Conservation (phyloP, 2,329 filamentous ascomycete species). For the Colletotrichum truncatum region DNA sequence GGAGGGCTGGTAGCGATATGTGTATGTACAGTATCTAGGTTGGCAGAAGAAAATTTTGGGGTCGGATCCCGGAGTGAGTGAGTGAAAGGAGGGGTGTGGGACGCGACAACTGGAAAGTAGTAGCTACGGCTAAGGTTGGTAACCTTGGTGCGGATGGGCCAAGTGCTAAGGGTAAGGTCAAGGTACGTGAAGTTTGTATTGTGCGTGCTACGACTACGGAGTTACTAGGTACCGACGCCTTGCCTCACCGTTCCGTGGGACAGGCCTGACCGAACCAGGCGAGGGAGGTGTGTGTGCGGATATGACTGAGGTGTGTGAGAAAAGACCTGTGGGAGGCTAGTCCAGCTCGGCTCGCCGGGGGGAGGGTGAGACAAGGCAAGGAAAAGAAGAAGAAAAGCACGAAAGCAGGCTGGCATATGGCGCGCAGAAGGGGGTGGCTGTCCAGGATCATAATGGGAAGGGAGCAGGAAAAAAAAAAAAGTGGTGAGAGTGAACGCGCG, state of each 20-base stretch:
- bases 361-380: slow-evolving; percentile 23
- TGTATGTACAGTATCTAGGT: slow-evolving; percentile 24
- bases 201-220: slow-evolving; percentile 15
- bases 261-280: neutral
- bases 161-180: neutral
- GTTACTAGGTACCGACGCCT: slow-evolving; percentile 10
- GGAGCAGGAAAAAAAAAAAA: neutral
- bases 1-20: slow-evolving; percentile 33
- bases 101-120: slow-evolving; percentile 13
- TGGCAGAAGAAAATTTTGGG: slow-evolving; percentile 33
- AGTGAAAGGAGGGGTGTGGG: slow-evolving; percentile 24
- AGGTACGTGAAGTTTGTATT: slow-evolving; percentile 24
- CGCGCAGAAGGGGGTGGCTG: slow-evolving; percentile 17
- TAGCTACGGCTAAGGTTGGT: neutral
- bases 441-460: slow-evolving; percentile 14
- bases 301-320: slow-evolving; percentile 23
- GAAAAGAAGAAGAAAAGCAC: slow-evolving; percentile 26
- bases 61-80: slow-evolving; percentile 32
- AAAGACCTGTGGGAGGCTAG: slow-evolving; percentile 9
- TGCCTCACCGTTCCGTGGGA: neutral
- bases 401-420: slow-evolving; percentile 32
- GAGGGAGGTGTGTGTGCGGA: slow-evolving; percentile 8
- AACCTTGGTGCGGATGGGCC: neutral
- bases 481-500: slow-evolving; percentile 23
- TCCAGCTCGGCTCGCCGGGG: slow-evolving; percentile 23